Evolutionary conservation across 169 alveolate genomes (phyloP).

Genomic region (Eimeria maxima): DNA sequence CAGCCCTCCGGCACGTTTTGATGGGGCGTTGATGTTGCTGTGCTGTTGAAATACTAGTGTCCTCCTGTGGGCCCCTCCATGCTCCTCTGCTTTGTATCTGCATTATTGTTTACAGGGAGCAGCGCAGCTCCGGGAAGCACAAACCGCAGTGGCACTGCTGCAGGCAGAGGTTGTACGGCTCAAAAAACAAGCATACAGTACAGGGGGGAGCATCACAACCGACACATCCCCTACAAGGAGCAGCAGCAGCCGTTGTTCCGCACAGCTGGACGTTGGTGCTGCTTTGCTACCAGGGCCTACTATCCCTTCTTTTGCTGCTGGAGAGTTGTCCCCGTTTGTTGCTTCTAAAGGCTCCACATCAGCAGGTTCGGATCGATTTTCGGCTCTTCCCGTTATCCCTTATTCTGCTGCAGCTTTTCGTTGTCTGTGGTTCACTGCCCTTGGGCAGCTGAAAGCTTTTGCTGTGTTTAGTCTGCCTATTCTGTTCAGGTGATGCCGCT

Average conservation of each 20-base stretch:
- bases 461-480: neutral
- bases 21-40: neutral
- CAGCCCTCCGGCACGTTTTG: neutral
- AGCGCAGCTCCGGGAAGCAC: slow-evolving; percentile 23
- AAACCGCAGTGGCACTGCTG: slow-evolving; percentile 25
- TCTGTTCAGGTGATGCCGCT: slow-evolving; percentile 17
- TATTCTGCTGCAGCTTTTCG: neutral
- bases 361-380: neutral
- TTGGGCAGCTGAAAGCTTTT: neutral
- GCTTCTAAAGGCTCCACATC: neutral
- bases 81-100: neutral
- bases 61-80: neutral
- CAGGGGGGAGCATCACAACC: neutral
- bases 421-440: neutral
- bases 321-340: neutral
- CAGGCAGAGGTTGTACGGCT: slow-evolving; percentile 41
- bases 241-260: slow-evolving; percentile 55
- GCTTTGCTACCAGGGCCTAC: neutral
- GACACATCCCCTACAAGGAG: slow-evolving; percentile 44
- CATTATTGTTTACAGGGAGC: neutral
- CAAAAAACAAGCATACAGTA: neutral
- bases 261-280: neutral
- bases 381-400: neutral
- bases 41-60: neutral
- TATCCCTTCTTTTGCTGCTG: neutral